Evolutionary conservation across 2,329 filamentous ascomycete genomes (phyloP).

Genomic region (Fusarium piperis): DNA sequence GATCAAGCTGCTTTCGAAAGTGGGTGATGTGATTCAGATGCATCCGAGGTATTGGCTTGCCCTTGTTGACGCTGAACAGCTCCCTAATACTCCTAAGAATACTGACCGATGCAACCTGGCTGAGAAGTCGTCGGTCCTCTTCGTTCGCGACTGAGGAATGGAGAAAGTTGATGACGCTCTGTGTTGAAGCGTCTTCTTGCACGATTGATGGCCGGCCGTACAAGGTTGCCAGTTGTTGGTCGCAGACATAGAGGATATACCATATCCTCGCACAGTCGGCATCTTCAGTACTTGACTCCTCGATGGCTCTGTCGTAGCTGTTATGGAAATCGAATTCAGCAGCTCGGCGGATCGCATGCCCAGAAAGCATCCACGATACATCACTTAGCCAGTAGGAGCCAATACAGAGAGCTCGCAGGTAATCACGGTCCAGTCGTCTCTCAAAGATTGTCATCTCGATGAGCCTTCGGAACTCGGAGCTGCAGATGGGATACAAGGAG

Average conservation of each 20-base stretch:
- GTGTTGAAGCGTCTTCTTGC: conserved; percentile 64
- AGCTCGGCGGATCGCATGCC: conserved; percentile 58
- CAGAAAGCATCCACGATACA: conserved; percentile 68
- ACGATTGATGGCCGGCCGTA: conserved; percentile 67
- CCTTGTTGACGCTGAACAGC: conserved; percentile 64
- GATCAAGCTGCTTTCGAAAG: conserved; percentile 46
- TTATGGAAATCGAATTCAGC: conserved; percentile 55
- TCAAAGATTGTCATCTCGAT: conserved; percentile 56
- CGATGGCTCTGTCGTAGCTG: conserved; percentile 50
- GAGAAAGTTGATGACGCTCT: conserved; percentile 64
- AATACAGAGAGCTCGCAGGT: conserved; percentile 67
- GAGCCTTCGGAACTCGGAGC: conserved; percentile 63
- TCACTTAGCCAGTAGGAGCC: conserved; percentile 71
- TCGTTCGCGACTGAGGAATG: conserved; percentile 58
- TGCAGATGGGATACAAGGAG: conserved; percentile 60
- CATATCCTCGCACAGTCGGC: conserved; percentile 65
- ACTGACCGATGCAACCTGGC: conserved; percentile 65
- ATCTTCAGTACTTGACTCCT: conserved; percentile 45
- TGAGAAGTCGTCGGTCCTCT: conserved; percentile 63
- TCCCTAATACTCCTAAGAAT: conserved; percentile 65
- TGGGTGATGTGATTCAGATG: conserved; percentile 58
- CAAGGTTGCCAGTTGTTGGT: conserved; percentile 69
- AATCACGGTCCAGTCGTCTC: conserved; percentile 52
- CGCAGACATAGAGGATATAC: conserved; percentile 69
- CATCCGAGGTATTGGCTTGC: conserved; percentile 59